Evolutionary conservation across 371 early-diverging fungal species (phyloP), one percentile per base, ranked within the genome.

Genomic region (Mucor circinelloides): DNA sequence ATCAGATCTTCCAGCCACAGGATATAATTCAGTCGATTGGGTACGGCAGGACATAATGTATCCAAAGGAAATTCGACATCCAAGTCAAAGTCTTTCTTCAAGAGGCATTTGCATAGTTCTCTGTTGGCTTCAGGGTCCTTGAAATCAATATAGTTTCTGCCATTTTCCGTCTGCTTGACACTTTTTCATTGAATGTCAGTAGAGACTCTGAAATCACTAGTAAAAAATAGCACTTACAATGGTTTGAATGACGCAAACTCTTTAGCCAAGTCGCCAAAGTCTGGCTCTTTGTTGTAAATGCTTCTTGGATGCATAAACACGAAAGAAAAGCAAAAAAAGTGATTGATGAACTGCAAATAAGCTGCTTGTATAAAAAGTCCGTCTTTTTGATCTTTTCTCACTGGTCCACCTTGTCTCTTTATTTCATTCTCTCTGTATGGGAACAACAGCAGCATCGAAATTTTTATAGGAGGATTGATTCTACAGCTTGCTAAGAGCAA

Each of bases 1-100:
- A 90, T n/a, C 42, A 90, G 63, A 69, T 90, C 89, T 63, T 88
- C 82, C 0, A 90, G 72, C 86, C 88, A 87, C 25, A 85, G 61
- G 44, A 91, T 82, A 61, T 91, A 92, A 63, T 89, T 89, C 38
- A 92, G 74, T 52, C 91, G 73, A 59, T 86, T 84, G 12, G 87
- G 85, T 32, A 90, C 81, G 42, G 89, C 76, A 34, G 93, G 93
- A 71, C 87, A 84, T 25, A 92, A 76, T 13, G 85, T 74, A 63
- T 90, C 87, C 3, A 85, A 36, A 1, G 91, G 91, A 21, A 92
- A 80, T 54, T 90, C 86, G 2, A 91, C 60, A 2, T 81, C 68
- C 8, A 91, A 64, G 19, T 70, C 64, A 70, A 90, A 90, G 23
- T 88, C 82, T 2, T 69, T 70, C 75, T 85, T 87, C 62, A 92